phyloP scores from a whole-genome alignment of 106 monocot genomes.

The Dioscorea alata region DNA sequence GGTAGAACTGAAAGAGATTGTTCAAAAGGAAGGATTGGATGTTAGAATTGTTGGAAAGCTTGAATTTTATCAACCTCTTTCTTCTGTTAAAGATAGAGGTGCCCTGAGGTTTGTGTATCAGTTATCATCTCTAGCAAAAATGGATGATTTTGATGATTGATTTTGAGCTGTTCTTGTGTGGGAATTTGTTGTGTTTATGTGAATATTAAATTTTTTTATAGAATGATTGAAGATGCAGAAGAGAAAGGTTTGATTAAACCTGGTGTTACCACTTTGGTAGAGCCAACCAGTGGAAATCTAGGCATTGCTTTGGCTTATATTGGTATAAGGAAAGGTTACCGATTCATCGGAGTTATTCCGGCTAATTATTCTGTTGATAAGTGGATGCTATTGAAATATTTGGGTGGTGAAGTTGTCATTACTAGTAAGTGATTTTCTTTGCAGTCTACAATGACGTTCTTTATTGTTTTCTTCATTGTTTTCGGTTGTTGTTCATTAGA shows the following conservation, averaged over 20 bases:
- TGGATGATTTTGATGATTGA: neutral
- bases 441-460: neutral
- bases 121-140: neutral
- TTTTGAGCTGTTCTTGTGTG: neutral
- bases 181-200: too few relatives aligned
- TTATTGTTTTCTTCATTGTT: neutral
- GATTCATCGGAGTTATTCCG: conserved; percentile 67
- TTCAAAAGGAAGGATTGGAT: conserved; percentile 40
- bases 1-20: conserved; percentile 57
- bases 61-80: conserved; percentile 80
- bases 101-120: conserved; percentile 56
- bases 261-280: conserved; percentile 59
- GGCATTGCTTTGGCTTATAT: conserved; percentile 58
- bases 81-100: conserved; percentile 73
- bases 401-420: conserved; percentile 65
- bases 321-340: conserved; percentile 68
- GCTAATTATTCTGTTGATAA: conserved; percentile 55
- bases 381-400: conserved; percentile 51
- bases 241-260: conserved; percentile 71
- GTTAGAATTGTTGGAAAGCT: conserved; percentile 65
- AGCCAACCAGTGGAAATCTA: conserved; percentile 76
- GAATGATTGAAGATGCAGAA: conserved; percentile 95
- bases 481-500: conserved; percentile 29
- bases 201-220: neutral
- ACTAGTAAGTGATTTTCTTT: conserved; percentile 40